A percentile compares a stretch with the other conserved stretches of the same genome.
Evolutionary conservation across 129 eudicot species (phyloP).

Genomic region (Cynara cardunculus): DNA sequence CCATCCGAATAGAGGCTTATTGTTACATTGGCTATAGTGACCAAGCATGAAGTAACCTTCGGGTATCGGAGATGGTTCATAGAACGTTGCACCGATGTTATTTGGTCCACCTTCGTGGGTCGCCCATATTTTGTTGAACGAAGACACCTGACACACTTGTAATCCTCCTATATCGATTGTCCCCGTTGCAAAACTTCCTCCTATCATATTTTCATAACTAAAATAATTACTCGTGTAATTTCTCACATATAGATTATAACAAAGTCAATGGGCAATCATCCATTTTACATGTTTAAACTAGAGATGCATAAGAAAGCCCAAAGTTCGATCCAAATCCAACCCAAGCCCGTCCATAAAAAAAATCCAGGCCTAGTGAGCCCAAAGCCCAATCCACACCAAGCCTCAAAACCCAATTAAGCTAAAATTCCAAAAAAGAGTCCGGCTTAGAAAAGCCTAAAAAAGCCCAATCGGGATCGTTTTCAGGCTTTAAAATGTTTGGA

Average conservation of each 20-base stretch:
- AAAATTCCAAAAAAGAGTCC: too few relatives aligned
- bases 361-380: too few relatives aligned
- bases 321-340: too few relatives aligned
- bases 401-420: not conserved
- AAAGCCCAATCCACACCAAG: not conserved
- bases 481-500: not conserved
- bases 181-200: conserved; percentile 76
- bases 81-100: conserved; percentile 74
- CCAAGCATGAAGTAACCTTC: conserved; percentile 42
- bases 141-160: conserved; percentile 47
- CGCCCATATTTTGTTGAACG: conserved; percentile 64
- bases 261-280: not conserved
- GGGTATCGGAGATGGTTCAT: conserved; percentile 51
- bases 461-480: not conserved
- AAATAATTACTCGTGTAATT: not conserved
- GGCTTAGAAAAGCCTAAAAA: not conserved
- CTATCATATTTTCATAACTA: conserved; percentile 18
- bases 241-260: not conserved
- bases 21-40: conserved; percentile 64
- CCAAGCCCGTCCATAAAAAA: too few relatives aligned
- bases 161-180: conserved; percentile 76
- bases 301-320: not conserved
- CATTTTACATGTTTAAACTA: not conserved
- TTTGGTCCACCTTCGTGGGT: conserved; percentile 67
- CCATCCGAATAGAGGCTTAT: conserved; percentile 52